These are phyloP conservation scores for Groenewaldozyma sp. DNA, from an alignment of 1,139 yeast genomes.

Conservation along the genomic window DNA sequence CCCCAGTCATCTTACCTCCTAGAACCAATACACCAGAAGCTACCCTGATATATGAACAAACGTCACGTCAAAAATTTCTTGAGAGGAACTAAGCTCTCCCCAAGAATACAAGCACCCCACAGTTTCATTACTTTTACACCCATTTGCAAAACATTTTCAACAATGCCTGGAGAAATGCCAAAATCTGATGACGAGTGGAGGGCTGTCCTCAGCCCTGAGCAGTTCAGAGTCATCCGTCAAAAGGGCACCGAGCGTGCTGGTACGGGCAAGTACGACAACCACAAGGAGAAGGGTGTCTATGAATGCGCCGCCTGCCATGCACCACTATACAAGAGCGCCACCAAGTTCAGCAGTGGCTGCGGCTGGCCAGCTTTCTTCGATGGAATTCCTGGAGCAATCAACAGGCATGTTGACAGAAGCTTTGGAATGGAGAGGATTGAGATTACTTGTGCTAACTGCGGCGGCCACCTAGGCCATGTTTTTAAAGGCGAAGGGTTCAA, in stretches of 20 bases:
- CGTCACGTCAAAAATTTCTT: too few species aligned
- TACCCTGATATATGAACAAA: too few species aligned
- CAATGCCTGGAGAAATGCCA: too few species aligned
- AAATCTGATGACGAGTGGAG: constrained; percentile 69
- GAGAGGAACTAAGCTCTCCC: too few species aligned
- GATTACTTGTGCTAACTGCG: constrained; percentile 81
- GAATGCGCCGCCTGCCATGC: constrained; percentile 76
- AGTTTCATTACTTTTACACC: too few species aligned
- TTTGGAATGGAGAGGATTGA: constrained; percentile 79
- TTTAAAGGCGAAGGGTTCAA: constrained; percentile 90
- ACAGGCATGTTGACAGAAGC: constrained; percentile 47
- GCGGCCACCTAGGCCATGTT: constrained; percentile 91
- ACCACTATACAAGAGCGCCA: constrained; percentile 67
- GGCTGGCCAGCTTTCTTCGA: constrained; percentile 98
- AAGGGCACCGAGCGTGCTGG: constrained; percentile 80
- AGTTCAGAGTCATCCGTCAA: constrained; percentile 67
- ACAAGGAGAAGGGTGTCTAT: constrained; percentile 52
- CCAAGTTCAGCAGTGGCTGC: constrained; percentile 85
- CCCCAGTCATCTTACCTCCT: too few species aligned
- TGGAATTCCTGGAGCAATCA: constrained; percentile 74
- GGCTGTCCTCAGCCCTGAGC: constrained; percentile 67
- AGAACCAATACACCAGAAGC: too few species aligned
- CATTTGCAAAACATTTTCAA: too few species aligned
- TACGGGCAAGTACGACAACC: constrained; percentile 58
- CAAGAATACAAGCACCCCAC: too few species aligned